Conservation (phyloP, 768 basidiomycete genomes). For the Amanita pallidorosea region DNA sequence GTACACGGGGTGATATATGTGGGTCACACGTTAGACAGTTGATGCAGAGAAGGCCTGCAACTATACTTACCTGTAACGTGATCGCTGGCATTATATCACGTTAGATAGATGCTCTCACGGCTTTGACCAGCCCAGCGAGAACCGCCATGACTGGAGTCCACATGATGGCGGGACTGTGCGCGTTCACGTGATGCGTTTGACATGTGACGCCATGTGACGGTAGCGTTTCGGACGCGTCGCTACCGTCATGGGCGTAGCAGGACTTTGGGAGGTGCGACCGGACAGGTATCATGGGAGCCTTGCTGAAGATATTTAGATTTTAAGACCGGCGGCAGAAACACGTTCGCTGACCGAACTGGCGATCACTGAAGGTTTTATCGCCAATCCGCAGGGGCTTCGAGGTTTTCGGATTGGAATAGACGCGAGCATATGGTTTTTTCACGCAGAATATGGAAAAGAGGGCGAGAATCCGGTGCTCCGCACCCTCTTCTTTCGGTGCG, state of each 20-base stretch:
- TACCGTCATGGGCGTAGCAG: conserved; percentile 24
- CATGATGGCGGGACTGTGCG: too few relatives aligned
- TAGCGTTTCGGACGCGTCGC: too few relatives aligned
- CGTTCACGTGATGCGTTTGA: too few relatives aligned
- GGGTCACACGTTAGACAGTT: too few relatives aligned
- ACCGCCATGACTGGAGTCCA: too few relatives aligned
- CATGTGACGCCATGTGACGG: too few relatives aligned
- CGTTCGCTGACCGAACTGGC: conserved; percentile 74
- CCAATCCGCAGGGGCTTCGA: conserved; percentile 50
- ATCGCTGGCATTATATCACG: too few relatives aligned
- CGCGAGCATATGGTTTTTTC: conserved; percentile 79
- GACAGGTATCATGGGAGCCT: background rate
- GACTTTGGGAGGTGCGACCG: conserved; percentile 31
- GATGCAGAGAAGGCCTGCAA: too few relatives aligned
- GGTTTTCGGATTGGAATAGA: conserved; percentile 84
- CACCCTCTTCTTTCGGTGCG: conserved; percentile 78
- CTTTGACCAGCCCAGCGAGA: too few relatives aligned
- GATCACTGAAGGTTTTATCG: conserved; percentile 63
- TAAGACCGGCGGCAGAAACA: conserved; percentile 46
- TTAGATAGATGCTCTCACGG: too few relatives aligned
- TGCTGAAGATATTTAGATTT: background rate
- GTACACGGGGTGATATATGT: too few relatives aligned
- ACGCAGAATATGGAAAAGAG: conserved; percentile 61
- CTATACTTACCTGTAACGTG: too few relatives aligned
- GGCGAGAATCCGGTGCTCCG: conserved; percentile 85